Base-by-base conservation (phyloP, 306 rosid genomes). In the Oemleria cerasiformis region DNA sequence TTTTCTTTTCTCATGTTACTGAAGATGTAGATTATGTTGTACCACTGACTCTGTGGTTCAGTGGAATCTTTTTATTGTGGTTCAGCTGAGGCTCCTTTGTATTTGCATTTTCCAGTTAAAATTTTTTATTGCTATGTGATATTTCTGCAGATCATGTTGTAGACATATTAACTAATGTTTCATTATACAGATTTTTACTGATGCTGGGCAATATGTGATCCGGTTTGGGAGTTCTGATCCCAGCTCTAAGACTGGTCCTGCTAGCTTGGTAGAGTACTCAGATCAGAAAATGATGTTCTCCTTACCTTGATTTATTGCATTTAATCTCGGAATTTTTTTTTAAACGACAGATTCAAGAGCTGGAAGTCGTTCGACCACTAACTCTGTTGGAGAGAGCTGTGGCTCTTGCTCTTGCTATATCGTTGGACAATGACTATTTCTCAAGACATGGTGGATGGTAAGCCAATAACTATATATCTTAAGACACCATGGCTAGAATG, bases 391-490 rank as follows among this genome's bases (percentile, higher is more conserved):
- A 94, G 86, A 87, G 98, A 86, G 97, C 98, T 43, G 96, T 91
- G 55, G 76, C 96, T n/a, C 75, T 94, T 72, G 98, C 98, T 67
- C 96, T 94, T 85, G 97, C 98, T 45, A 85, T 94, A 82, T 94
- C 98, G n/a, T 81, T 94, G 79, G 98, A 94, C 75, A 94, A 94
- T 67, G 98, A 94, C 80, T 94, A 91, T 82, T 94, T 94, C 81
- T 91, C 98, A 63, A 84, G 97, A 78, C 96, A 89, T 41, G 96
- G 96, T 57, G 92, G 97, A 88, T 91, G 90, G 98, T 94, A 82
- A 94, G 92, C 55, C 75, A 54, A 51, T 6, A 51, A 16, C 21
- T 21, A 2, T 42, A 5, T 34, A 61, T 30, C 9, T 34, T 44
- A 56, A 14, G 61, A 47, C 60, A 55, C 3, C 34, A 53, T 40